phyloP scores from a whole-genome alignment of 129 eudicot genomes.

The Heracleum sosnowskyi region DNA sequence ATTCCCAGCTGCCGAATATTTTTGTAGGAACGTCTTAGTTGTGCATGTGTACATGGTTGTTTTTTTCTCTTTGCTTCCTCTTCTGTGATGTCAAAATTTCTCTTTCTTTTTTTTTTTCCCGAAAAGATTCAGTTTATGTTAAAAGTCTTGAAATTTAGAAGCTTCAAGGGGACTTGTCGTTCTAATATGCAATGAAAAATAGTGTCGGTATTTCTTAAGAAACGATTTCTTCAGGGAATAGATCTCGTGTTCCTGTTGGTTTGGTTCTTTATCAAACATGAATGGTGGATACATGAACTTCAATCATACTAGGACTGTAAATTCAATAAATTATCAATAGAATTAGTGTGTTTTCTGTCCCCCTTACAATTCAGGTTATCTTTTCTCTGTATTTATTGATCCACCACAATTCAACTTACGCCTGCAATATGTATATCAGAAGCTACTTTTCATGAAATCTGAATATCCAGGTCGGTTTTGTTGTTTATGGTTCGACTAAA shows the following conservation, averaged over 20 bases:
- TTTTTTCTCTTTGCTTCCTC: neutral
- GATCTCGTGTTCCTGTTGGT: neutral
- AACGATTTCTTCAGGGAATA: neutral
- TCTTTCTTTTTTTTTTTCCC: neutral
- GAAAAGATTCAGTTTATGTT: neutral
- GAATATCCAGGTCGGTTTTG: too few relatives aligned
- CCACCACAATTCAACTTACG: too few relatives aligned
- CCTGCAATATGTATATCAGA: too few relatives aligned
- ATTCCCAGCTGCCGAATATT: slow-evolving; percentile 7
- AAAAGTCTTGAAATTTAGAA: neutral
- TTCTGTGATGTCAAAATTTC: neutral
- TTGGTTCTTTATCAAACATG: neutral
- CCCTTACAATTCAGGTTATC: too few relatives aligned
- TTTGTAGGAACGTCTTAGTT: slow-evolving; percentile 10
- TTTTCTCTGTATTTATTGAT: too few relatives aligned
- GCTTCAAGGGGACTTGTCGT: neutral
- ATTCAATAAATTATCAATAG: too few relatives aligned
- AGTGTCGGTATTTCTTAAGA: neutral
- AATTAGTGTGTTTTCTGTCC: too few relatives aligned
- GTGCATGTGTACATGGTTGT: slow-evolving; percentile 2
- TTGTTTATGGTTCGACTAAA: too few relatives aligned
- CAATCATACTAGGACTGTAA: too few relatives aligned
- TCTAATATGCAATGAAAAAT: neutral
- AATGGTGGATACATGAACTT: too few relatives aligned
- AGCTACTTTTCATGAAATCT: too few relatives aligned